A percentile compares a stretch with the other conserved stretches of the same genome.
These are phyloP conservation scores for Alnus rubra DNA, from an alignment of 306 rosid species.

Conservation along the genomic window DNA sequence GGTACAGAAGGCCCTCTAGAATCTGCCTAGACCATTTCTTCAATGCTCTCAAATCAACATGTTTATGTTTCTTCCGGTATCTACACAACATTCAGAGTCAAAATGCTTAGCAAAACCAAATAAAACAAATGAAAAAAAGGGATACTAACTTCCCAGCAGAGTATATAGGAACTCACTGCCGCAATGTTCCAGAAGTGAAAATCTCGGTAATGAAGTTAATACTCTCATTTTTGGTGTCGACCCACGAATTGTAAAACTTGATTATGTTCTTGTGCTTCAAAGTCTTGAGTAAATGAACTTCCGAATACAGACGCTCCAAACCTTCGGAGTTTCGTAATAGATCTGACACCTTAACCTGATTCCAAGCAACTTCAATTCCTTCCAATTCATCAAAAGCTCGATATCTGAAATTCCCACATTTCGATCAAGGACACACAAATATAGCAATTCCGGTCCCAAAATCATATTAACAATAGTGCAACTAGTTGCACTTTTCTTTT, in stretches of 20 bases:
- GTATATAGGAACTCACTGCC: conserved; percentile 67
- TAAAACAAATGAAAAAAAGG: conserved; percentile 8
- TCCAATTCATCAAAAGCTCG: conserved; percentile 95
- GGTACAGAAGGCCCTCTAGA: conserved; percentile 91
- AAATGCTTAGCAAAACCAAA: conserved; percentile 8
- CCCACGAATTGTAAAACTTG: conserved; percentile 86
- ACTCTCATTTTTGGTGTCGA: conserved; percentile 71
- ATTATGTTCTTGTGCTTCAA: conserved; percentile 94
- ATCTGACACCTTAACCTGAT: conserved; percentile 92
- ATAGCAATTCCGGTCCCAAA: background rate
- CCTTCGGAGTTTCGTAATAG: conserved; percentile 74
- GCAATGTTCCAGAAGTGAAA: conserved; percentile 87
- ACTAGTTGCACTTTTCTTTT: background rate
- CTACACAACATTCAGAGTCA: conserved; percentile 40
- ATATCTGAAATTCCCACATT: conserved; percentile 59
- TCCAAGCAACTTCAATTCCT: conserved; percentile 99
- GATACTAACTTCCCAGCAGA: background rate
- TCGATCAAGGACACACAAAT: conserved; percentile 52
- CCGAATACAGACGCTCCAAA: conserved; percentile 88
- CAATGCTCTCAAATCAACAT: conserved; percentile 94
- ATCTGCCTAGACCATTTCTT: conserved; percentile 99
- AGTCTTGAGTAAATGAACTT: conserved; percentile 92
- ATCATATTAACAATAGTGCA: background rate
- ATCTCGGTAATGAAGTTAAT: conserved; percentile 94
- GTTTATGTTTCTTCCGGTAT: conserved; percentile 90